Percentiles rank a stretch among this genome's conserved stretches.
Conservation (phyloP, 768 basidiomycete species). For the Kwoniella pini region DNA sequence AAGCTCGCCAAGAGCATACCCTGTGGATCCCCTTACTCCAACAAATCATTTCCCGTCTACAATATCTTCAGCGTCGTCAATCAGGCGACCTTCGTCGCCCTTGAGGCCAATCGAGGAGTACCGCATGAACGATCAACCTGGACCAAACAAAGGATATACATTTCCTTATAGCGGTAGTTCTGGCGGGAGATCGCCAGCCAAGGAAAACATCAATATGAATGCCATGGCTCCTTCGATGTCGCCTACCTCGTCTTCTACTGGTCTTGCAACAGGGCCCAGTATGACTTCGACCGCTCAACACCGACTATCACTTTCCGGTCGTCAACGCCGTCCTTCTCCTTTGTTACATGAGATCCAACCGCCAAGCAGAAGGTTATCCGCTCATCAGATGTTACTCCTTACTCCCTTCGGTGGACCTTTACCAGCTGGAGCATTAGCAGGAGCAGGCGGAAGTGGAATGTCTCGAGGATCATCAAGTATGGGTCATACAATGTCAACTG, state of each 20-base stretch:
- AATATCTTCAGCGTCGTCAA: not conserved
- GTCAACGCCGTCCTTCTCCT: slow-evolving; percentile 30
- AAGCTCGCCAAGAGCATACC: too few species aligned
- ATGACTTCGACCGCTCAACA: slow-evolving; percentile 14
- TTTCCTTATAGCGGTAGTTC: not conserved
- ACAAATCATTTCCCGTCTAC: slow-evolving; percentile 11
- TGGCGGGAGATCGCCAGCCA: not conserved
- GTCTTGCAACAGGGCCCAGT: not conserved
- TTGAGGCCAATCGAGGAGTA: slow-evolving; percentile 3
- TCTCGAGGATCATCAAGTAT: slow-evolving; percentile 30
- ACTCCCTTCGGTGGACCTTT: slow-evolving; percentile 42
- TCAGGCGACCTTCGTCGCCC: slow-evolving; percentile 15
- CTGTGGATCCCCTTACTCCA: slow-evolving; percentile 9
- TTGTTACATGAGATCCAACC: slow-evolving; percentile 48
- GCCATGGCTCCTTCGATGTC: slow-evolving; percentile 11
- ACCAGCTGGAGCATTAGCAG: slow-evolving; percentile 18
- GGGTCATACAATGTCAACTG: slow-evolving; percentile 14
- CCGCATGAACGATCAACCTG: not conserved
- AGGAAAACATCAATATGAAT: slow-evolving; percentile 9
- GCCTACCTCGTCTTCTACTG: slow-evolving; percentile 13
- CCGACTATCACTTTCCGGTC: slow-evolving; percentile 9
- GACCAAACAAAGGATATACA: slow-evolving; percentile 1
- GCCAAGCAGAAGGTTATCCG: slow-evolving; percentile 33
- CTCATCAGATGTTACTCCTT: slow-evolving; percentile 45
- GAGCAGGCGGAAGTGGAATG: slow-evolving; percentile 24